These are phyloP conservation scores for Fusarium hostae DNA, from an alignment of 2,329 filamentous ascomycete species.

Conservation along the genomic window DNA sequence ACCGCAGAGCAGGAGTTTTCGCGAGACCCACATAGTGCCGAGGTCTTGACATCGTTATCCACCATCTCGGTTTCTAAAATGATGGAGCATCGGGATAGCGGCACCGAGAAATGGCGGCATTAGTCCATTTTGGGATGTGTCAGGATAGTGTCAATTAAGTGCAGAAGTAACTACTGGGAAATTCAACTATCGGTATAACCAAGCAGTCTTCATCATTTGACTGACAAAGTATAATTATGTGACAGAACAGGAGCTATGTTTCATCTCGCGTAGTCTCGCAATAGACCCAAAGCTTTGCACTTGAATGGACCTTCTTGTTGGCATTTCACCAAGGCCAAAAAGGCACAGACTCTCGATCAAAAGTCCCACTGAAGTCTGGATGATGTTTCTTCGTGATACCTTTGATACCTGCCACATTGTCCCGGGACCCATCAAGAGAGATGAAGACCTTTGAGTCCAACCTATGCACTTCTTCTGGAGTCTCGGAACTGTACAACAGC, in stretches of 20 bases:
- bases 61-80: too few relatives aligned
- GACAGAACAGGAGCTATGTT: neutral
- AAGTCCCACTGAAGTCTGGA: neutral
- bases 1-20: neutral
- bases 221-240: too few relatives aligned
- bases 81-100: too few relatives aligned
- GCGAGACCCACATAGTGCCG: neutral
- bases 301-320: too few relatives aligned
- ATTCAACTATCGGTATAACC: too few relatives aligned
- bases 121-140: too few relatives aligned
- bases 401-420: neutral
- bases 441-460: neutral
- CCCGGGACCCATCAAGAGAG: neutral
- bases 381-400: neutral
- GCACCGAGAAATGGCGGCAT: too few relatives aligned
- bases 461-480: neutral
- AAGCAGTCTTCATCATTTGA: too few relatives aligned
- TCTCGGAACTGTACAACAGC: neutral
- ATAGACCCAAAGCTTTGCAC: neutral
- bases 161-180: too few relatives aligned
- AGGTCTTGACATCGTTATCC: neutral
- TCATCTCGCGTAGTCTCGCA: fast-evolving
- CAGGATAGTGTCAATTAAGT: too few relatives aligned
- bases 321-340: neutral
- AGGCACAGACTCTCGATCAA: neutral